Evolutionary conservation across 768 basidiomycete genomes (phyloP), one percentile per base, ranked within the genome.

Genomic region (Termitomyces eurrhizus): DNA sequence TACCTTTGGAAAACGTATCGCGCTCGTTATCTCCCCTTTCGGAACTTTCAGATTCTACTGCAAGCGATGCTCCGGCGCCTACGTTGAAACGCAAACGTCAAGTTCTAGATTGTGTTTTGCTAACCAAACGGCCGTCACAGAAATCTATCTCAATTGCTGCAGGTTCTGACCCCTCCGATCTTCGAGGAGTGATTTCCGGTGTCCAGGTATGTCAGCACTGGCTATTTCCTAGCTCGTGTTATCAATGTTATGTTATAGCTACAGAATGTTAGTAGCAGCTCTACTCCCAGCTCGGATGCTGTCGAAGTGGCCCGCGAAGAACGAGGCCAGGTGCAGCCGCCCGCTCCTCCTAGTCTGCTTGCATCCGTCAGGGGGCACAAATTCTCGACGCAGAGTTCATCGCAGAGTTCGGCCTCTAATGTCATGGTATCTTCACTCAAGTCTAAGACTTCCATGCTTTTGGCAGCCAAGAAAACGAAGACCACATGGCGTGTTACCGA

Each of bases 81-180:
- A 7, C 45, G 12, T 52, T 24, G 24, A 64, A 65, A 52, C 64
- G 62, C 29, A 67, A 65, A 53, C 59, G 64, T 26, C 32, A 52
- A 5, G n/a, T 65, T 4, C 18, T 67, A 9, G 64, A 67, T 41
- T 64, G 33, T 48, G 56, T 67, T 41, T 61, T 55, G 8, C 41
- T 67, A 14, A 61, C 62, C 21, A 32, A 21, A n/a, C 41, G n/a
- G 29, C 41, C 39, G 7, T 32, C 12, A 42, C 53, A 32, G 18
- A 55, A 21, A 14, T 7, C 12, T 7, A 21, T 12, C 8, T 54
- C 18, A 7, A n/a, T 18, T 16, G 24, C 26, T 42, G 9, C 41
- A 7, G 29, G n/a, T 3, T 11, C 29, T 42, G 54, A 44, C 13
- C 18, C 21, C 12, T 32, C 29, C 18, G 29, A n/a, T 21, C 4